Percentiles rank a stretch among this genome's conserved stretches.
phyloP scores from a whole-genome alignment of 495 filamentous ascomycete species.

The Penicillium bovifimosum region DNA sequence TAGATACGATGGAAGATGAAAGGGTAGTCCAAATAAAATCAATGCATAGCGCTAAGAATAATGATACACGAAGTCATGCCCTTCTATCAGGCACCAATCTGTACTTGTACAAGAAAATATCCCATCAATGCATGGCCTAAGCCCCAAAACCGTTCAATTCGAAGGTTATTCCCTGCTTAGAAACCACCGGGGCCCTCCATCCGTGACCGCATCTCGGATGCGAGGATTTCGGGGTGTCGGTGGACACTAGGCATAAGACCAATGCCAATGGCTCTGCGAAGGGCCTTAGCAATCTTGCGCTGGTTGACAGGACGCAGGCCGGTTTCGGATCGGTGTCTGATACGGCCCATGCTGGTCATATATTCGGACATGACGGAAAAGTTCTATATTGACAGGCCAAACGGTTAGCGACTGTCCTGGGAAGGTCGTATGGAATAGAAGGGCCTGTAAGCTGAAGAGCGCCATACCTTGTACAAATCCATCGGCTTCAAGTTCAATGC shows the following conservation, averaged over 20 bases:
- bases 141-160: neutral
- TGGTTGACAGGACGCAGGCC: conserved; percentile 87
- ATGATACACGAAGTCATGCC: conserved; percentile 23
- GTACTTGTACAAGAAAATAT: conserved; percentile 18
- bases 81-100: conserved; percentile 2
- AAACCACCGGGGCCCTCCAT: conserved; percentile 18
- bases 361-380: conserved; percentile 90
- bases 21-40: conserved; percentile 3
- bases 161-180: neutral
- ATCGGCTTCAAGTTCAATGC: conserved; percentile 73
- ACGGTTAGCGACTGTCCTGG: conserved; percentile 4
- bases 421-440: neutral
- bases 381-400: conserved; percentile 53
- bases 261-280: conserved; percentile 79
- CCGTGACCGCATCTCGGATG: conserved; percentile 29
- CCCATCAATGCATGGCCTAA: neutral
- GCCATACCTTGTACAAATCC: conserved; percentile 74
- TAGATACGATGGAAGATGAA: neutral
- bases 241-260: conserved; percentile 92
- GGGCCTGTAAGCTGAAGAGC: neutral
- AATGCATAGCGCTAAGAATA: conserved; percentile 20
- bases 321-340: conserved; percentile 66
- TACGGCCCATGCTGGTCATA: conserved; percentile 76
- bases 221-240: conserved; percentile 82
- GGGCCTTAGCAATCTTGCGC: conserved; percentile 84